Evolutionary conservation across 2,329 filamentous ascomycete species (phyloP), one percentile per base, ranked within the genome.

Genomic region (Albophoma yamanashiensis): DNA sequence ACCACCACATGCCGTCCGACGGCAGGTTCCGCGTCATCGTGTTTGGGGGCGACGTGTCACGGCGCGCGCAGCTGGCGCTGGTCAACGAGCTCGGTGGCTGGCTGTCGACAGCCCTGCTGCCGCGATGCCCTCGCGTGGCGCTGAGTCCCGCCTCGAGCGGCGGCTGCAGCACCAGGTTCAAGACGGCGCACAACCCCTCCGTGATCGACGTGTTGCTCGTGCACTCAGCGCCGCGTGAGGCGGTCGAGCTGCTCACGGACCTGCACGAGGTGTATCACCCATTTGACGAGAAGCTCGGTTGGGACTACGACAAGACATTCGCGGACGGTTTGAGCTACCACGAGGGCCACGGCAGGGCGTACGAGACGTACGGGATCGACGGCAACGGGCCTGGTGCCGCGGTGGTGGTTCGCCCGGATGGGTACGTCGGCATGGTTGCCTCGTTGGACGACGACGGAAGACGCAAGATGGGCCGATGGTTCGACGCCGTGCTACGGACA

Each of bases 361-460:
- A 89, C 66, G 73, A 79, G 60, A 78, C 77, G 4, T 87, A 85
- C 60, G 87, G 85, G 0, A 75, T 91, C 1, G 77, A 84, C 63
- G 68, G 64, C 22, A 73, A 79, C 58, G 70, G 71, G 25, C 87
- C 87, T 0, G 50, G 50, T 20, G 84, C 82, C 62, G 72, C 85
- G 4, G 79, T 88, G 0, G 73, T 86, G 1, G 74, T 86, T 2
- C 71, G 88, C 56, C 88, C 88, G 2, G 88, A 91, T 74, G 85
- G 88, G 67, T 86, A 90, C 70, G 80, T 89, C 39, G 79, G 69
- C 1, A 74, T 72, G 66, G 64, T 78, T 1, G 72, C 73, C 1
- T 69, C 73, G 20, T 62, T 78, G 25, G 72, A 75, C 27, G 72
- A 74, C 39, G 56, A 59, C 25, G 63, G 56, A 39, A 59, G 61